Evolutionary conservation across 495 filamentous ascomycete species (phyloP).

Genomic region (Penicillium fimorum): DNA sequence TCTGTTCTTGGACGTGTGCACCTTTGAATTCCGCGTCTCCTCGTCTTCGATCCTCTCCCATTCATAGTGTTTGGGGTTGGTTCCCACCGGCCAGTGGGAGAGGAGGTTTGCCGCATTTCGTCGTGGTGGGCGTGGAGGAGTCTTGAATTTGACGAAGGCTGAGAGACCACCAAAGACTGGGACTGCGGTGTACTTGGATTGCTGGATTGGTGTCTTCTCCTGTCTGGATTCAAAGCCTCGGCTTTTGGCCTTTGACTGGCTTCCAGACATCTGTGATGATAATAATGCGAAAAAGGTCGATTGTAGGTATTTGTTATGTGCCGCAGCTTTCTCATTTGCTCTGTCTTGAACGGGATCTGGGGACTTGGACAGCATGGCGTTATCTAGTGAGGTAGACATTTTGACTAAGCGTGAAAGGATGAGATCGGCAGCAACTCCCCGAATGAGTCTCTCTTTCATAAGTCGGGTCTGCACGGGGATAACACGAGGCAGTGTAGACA

Average conservation of each 20-base stretch:
- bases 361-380: neutral
- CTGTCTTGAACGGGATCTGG: neutral
- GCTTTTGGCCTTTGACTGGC: slow-evolving; percentile 12
- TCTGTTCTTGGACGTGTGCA: slow-evolving; percentile 24
- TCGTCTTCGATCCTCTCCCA: slow-evolving; percentile 38
- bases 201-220: neutral
- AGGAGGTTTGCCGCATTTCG: slow-evolving; percentile 36
- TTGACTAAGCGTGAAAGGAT: slow-evolving; percentile 33
- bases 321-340: neutral
- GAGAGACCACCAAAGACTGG: slow-evolving; percentile 30
- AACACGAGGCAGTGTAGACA: slow-evolving; percentile 31
- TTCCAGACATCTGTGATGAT: slow-evolving; percentile 18
- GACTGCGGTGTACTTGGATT: slow-evolving; percentile 4
- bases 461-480: slow-evolving; percentile 41
- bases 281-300: slow-evolving; percentile 3
- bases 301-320: slow-evolving; percentile 5
- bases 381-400: slow-evolving; percentile 13
- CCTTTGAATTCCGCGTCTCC: slow-evolving; percentile 17
- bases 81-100: slow-evolving; percentile 42
- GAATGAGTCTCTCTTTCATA: slow-evolving; percentile 41
- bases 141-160: slow-evolving; percentile 31
- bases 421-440: slow-evolving; percentile 41
- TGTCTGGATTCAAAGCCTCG: neutral
- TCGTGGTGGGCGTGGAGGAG: slow-evolving; percentile 22
- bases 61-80: slow-evolving; percentile 38